phyloP scores from a whole-genome alignment of 2,329 filamentous ascomycete species.

The Sporothrix inflata region DNA sequence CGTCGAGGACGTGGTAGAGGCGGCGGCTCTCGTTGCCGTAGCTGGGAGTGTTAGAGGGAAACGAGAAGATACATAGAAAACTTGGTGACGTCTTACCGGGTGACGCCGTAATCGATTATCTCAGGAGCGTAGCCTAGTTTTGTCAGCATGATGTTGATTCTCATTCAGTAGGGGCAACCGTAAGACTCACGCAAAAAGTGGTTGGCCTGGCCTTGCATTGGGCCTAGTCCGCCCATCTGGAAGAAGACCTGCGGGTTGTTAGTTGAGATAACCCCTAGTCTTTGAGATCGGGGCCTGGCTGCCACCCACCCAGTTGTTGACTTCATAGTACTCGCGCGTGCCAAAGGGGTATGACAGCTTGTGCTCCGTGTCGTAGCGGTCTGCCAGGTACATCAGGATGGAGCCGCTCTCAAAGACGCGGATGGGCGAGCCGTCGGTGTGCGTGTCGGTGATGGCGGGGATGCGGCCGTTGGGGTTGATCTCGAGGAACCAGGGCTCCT shows the following conservation, averaged over 20 bases:
- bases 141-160: too few species aligned
- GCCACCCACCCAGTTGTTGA: conserved; percentile 71
- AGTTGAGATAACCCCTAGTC: not conserved
- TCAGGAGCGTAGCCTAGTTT: conserved; percentile 72
- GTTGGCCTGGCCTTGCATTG: conserved; percentile 83
- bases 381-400: conserved; percentile 82
- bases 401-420: conserved; percentile 80
- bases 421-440: conserved; percentile 72
- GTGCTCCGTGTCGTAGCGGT: conserved; percentile 78
- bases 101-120: conserved; percentile 79
- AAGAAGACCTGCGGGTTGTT: conserved; percentile 58
- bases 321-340: conserved; percentile 75
- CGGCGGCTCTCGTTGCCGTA: conserved; percentile 85
- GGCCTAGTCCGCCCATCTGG: conserved; percentile 79
- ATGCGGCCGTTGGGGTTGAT: conserved; percentile 96
- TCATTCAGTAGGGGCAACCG: too few species aligned
- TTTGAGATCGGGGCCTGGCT: not conserved
- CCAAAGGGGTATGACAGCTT: conserved; percentile 79
- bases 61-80: not conserved
- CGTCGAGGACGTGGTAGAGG: conserved; percentile 77
- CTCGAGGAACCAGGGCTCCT: conserved; percentile 79
- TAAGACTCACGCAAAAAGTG: conserved; percentile 68
- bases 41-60: conserved; percentile 6
- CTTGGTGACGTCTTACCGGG: conserved; percentile 49
- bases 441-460: conserved; percentile 80